Conservation (phyloP, 2,329 filamentous ascomycete species). For the Ampelomyces quisqualis region DNA sequence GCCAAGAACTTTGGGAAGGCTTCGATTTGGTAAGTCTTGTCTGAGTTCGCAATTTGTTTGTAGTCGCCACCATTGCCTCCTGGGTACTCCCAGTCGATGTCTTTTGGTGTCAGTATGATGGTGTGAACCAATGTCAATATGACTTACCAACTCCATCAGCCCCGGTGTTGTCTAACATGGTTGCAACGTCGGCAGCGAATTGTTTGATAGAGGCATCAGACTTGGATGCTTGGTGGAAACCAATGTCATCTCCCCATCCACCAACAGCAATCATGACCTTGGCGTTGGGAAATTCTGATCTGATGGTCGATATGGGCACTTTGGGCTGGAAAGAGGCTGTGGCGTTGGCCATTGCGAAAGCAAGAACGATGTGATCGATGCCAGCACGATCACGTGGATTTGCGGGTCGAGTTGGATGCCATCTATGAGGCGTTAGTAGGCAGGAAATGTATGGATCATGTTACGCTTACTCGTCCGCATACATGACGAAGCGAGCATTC, state of each 20-base stretch:
- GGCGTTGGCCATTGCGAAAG: conserved; percentile 45
- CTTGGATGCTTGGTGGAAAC: conserved; percentile 61
- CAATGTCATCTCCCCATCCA: conserved; percentile 69
- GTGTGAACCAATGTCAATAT: too few relatives aligned
- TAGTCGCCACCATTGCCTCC: conserved; percentile 70
- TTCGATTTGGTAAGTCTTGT: conserved; percentile 61
- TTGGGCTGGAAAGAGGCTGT: conserved; percentile 55
- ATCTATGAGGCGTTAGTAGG: conserved; percentile 16
- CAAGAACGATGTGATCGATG: conserved; percentile 41
- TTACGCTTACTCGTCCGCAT: conserved; percentile 36
- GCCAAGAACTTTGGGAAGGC: conserved; percentile 63
- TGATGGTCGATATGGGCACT: conserved; percentile 53
- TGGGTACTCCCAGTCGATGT: conserved; percentile 68
- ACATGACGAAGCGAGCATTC: conserved; percentile 35
- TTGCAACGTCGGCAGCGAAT: conserved; percentile 65
- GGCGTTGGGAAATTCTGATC: conserved; percentile 57
- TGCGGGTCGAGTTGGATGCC: conserved; percentile 36
- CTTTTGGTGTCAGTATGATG: conserved; percentile 30
- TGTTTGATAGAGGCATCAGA: conserved; percentile 53
- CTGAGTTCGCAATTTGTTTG: conserved; percentile 59
- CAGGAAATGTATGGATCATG: neutral
- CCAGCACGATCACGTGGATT: conserved; percentile 31
- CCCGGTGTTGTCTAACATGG: conserved; percentile 61
- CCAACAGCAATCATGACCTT: conserved; percentile 71
- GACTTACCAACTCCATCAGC: conserved; percentile 64